Conservation (phyloP, 306 rosid species). For the Castanospermum australe region DNA sequence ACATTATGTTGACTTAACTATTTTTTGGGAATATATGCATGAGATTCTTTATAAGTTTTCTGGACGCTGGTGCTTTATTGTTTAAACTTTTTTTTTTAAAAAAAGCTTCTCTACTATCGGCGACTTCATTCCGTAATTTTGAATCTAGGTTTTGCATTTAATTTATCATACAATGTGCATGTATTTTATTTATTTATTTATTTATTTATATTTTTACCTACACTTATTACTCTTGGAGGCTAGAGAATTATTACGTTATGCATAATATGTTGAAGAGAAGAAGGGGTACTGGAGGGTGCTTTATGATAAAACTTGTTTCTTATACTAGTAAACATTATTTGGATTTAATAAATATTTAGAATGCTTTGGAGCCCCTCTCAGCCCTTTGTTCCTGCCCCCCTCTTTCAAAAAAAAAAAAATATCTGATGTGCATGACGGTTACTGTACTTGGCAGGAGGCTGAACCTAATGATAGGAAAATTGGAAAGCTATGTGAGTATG, state of each 20-base stretch:
- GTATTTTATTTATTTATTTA: neutral
- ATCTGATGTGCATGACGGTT: slow-evolving; percentile 20
- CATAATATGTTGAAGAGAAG: neutral
- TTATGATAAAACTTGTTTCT: neutral
- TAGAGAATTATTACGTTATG: neutral
- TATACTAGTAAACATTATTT: neutral
- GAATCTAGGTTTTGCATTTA: neutral
- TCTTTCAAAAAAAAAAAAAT: neutral
- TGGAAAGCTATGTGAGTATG: slow-evolving; percentile 53
- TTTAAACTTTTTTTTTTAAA: too few relatives aligned
- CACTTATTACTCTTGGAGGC: neutral
- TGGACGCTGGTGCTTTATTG: neutral
- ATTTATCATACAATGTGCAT: neutral
- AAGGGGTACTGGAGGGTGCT: neutral
- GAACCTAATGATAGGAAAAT: slow-evolving; percentile 50
- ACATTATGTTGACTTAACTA: neutral
- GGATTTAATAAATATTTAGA: neutral
- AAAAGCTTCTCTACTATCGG: neutral
- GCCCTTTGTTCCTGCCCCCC: neutral
- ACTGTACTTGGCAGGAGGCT: slow-evolving; percentile 41
- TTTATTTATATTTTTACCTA: too few relatives aligned
- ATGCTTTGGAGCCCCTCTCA: neutral
- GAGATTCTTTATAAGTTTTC: neutral
- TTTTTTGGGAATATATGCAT: neutral
- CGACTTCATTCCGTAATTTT: neutral